These are phyloP conservation scores for Poteriospumella lacustris DNA, from an alignment of 108 stramenopile species.

Conservation along the genomic window DNA sequence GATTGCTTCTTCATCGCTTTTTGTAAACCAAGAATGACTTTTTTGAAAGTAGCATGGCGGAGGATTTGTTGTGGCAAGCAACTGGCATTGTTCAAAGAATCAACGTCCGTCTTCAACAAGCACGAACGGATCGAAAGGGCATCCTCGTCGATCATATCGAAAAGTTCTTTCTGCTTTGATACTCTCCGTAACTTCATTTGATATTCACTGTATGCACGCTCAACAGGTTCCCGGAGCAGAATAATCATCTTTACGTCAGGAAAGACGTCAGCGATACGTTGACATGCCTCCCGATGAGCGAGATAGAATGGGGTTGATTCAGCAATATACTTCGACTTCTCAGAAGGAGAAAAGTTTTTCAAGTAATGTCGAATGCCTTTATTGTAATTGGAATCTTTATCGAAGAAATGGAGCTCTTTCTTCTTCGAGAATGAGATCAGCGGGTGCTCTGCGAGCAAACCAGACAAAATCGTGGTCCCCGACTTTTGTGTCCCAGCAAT, in stretches of 20 bases:
- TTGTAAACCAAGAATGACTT: too few relatives aligned
- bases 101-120: background rate
- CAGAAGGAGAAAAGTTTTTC: background rate
- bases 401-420: conserved; percentile 54
- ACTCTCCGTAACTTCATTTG: conserved; percentile 48
- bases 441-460: conserved; percentile 43
- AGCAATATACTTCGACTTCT: background rate
- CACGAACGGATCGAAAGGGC: background rate
- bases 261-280: background rate
- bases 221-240: conserved; percentile 48
- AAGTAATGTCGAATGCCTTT: background rate
- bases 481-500: conserved; percentile 49
- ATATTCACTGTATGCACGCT: conserved; percentile 51
- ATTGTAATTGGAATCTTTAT: conserved; percentile 23
- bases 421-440: conserved; percentile 32
- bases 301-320: background rate
- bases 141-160: background rate
- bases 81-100: too few relatives aligned
- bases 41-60: too few relatives aligned
- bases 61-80: too few relatives aligned
- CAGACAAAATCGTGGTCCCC: conserved; percentile 46
- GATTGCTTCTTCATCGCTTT: too few relatives aligned
- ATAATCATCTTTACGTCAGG: conserved; percentile 34
- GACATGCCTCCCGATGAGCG: background rate
- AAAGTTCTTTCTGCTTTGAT: background rate